Base-by-base conservation (phyloP, 495 filamentous ascomycete species). In the Penicillium longicatenatum region DNA sequence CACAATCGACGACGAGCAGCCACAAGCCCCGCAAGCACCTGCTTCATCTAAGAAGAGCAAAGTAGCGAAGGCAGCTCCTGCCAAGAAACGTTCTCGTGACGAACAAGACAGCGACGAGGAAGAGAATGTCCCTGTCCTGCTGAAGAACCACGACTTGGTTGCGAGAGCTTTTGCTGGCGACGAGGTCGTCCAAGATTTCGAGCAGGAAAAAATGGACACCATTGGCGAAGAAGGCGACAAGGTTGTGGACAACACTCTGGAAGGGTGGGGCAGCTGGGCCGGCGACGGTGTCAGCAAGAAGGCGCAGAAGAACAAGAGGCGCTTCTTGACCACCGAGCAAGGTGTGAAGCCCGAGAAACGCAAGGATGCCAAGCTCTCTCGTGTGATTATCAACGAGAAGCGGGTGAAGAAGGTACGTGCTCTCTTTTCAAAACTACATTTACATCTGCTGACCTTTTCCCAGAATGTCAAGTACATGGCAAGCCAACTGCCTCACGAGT, bases 351-450 rank as follows among this genome's bases (percentile, higher is more conserved):
- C 79, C 24, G 87, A 89, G 59, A 79, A 88, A 50, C 82, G 94
- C 20, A 89, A 92, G 72, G 94, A 98, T 67, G 85, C 83, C 31
- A 89, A 87, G 75, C 72, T 96, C 30, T 83, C 87, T 54, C 83
- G 82, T 47, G 93, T 96, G 10, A 97, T 98, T 56, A 90, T 98
- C 61, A 96, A 88, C 64, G 90, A 98, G 82, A 97, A 93, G 77
- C 77, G 83, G 33, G 81, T 91, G 22, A 93, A 91, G 79, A 97
- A 97, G 87, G 89, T 91, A 79, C 69, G 79, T 62, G 24, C 26
- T 30, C 29, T 45, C n/a, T 20, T 20, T 30, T 45, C 39, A 44
- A 14, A 19, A 31, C 8, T 1, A 6, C 17, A 20, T 31, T n/a
- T 4, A 21, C 8, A 14, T 1, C 8, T 10, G 58, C 74, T 79